Evolutionary conservation across 129 eudicot genomes (phyloP), one percentile per base, ranked within the genome.

Genomic region (Mikania micrantha): DNA sequence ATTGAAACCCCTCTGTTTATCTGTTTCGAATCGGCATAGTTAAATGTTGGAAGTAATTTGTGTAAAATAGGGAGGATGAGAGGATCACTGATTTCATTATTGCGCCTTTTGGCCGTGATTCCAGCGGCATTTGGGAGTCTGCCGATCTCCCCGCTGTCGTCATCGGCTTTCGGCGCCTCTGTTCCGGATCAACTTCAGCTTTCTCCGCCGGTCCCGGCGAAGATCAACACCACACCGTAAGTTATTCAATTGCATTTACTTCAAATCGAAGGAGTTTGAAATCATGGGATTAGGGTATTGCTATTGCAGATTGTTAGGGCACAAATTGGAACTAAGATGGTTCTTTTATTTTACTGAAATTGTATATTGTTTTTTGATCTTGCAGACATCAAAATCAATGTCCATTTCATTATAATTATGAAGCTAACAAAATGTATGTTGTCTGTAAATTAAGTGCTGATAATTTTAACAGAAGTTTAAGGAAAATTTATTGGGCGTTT

Each of bases 71-170:
- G 13, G 42, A 52, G 27, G 15, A 64, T 78, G 82, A 74, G 78
- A 58, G 80, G 76, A 16, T 36, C 82, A 2, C 52, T 76, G 36
- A 54, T 89, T 60, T 74, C 74, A 29, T 41, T 88, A 34, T 67
- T 85, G 17, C 85, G 81, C 52, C 12, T 81, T 20, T 40, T 83
- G 76, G 73, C 82, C 68, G 57, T 76, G 12, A 61, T 83, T 41
- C 77, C 82, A 9, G 67, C 76, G 38, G 72, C 84, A 52, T 73
- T 61, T 61, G 84, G 93, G 56, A 63, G 41, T 47, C 35, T 76
- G 16, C 40, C 65, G 38, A 61, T 22, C 59, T 53, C 48, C 27
- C 77, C 71, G 66, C 65, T 72, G 72, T 41, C 78, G 45, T 41
- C 76, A 21, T 20, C 68, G 35, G 49, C 59, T 50, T 76, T 91